A percentile compares a stretch with the other conserved stretches of the same genome.
Evolutionary conservation across 805 yeast species (phyloP).

Genomic region (Komagataella kurtzmanii): DNA sequence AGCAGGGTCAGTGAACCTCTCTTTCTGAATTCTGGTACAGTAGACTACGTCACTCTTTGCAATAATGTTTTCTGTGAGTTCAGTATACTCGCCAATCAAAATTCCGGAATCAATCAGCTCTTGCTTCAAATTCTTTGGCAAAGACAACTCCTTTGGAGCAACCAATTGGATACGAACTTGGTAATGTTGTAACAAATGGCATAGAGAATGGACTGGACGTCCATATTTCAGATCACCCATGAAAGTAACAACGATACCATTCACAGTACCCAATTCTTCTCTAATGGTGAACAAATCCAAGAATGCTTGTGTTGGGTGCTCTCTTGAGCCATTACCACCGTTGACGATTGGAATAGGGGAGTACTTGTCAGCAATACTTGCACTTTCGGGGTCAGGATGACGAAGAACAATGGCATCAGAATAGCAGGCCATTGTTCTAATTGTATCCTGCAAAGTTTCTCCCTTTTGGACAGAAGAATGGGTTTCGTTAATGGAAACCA

Average conservation of each 20-base stretch:
- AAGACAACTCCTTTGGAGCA: slow-evolving; percentile 74
- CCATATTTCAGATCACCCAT: slow-evolving; percentile 99
- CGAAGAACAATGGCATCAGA: slow-evolving; percentile 95
- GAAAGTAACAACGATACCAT: slow-evolving; percentile 94
- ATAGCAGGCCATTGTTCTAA: slow-evolving; percentile 88
- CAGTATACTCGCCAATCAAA: slow-evolving; percentile 61
- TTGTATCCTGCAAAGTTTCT: slow-evolving; percentile 93
- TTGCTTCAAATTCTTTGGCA: slow-evolving; percentile 64
- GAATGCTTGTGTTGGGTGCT: slow-evolving; percentile 98
- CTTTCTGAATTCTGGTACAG: slow-evolving; percentile 97
- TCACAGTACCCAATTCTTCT: slow-evolving; percentile 97
- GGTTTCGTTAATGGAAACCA: slow-evolving; percentile 71
- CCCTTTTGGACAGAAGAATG: slow-evolving; percentile 97
- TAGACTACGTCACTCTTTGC: slow-evolving; percentile 88
- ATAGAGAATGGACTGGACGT: slow-evolving; percentile 94
- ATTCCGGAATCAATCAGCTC: slow-evolving; percentile 55
- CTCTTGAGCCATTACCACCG: slow-evolving; percentile 96
- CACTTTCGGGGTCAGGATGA: slow-evolving; percentile 89
- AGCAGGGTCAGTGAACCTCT: slow-evolving; percentile 66
- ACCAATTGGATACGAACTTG: slow-evolving; percentile 89
- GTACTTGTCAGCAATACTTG: slow-evolving; percentile 88
- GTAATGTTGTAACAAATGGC: slow-evolving; percentile 80
- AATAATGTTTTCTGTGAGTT: slow-evolving; percentile 72
- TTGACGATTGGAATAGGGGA: slow-evolving; percentile 95
- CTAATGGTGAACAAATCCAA: slow-evolving; percentile 95